A percentile compares a stretch with the other conserved stretches of the same genome.
Conservation (phyloP, 164 flowering plant genomes). For the Macadamia tetraphylla region DNA sequence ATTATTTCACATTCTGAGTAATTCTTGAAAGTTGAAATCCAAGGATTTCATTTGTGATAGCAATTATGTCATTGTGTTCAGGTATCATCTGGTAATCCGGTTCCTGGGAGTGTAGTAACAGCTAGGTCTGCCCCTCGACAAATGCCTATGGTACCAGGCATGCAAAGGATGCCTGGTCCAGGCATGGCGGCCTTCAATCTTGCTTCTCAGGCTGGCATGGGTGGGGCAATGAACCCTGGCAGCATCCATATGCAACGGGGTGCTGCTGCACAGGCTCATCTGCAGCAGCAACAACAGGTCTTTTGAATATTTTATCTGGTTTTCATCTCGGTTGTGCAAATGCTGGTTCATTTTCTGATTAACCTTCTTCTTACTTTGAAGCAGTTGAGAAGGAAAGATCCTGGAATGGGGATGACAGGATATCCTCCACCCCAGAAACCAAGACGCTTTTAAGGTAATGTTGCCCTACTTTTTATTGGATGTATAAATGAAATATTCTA, state of each 20-base stretch:
- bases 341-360: slow-evolving; percentile 3
- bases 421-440: slow-evolving; percentile 73
- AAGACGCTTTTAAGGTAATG: slow-evolving; percentile 58
- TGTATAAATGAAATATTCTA: neutral
- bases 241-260: slow-evolving; percentile 80
- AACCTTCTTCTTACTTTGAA: slow-evolving; percentile 1
- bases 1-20: too few relatives aligned
- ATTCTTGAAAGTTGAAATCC: neutral
- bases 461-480: neutral
- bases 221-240: slow-evolving; percentile 74
- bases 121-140: slow-evolving; percentile 64
- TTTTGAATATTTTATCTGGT: neutral
- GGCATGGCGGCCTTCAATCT: slow-evolving; percentile 73
- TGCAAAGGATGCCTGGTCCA: slow-evolving; percentile 78
- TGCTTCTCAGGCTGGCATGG: slow-evolving; percentile 78
- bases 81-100: slow-evolving; percentile 63
- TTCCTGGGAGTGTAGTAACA: slow-evolving; percentile 54
- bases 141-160: slow-evolving; percentile 50
- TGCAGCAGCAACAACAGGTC: slow-evolving; percentile 84
- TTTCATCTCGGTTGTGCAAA: neutral
- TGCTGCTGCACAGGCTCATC: slow-evolving; percentile 63
- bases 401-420: slow-evolving; percentile 81
- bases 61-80: slow-evolving; percentile 15
- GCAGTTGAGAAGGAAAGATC: slow-evolving; percentile 85
- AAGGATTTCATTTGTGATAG: neutral